These are phyloP conservation scores for Fusarium mangiferae DNA, from an alignment of 2,329 filamentous ascomycete genomes.

Conservation along the genomic window DNA sequence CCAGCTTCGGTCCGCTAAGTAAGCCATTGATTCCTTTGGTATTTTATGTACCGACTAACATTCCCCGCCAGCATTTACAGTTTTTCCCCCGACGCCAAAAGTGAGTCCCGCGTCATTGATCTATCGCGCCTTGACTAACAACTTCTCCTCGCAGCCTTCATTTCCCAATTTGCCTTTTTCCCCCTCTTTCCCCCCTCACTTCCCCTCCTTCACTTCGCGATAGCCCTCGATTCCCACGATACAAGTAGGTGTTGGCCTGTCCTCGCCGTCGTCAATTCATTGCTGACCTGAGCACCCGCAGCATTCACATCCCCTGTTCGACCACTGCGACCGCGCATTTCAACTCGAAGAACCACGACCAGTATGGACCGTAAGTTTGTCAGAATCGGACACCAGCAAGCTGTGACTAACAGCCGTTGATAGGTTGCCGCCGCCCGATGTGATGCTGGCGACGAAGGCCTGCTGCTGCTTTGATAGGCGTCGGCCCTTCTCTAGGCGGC, in stretches of 20 bases:
- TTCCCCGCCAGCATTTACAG: not conserved
- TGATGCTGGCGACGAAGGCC: fast-evolving
- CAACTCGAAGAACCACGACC: not conserved
- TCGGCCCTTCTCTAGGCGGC: not conserved
- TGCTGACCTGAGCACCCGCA: not conserved
- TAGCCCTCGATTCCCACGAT: not conserved
- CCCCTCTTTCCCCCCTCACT: not conserved
- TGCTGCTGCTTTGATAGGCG: fast-evolving
- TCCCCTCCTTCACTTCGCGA: not conserved
- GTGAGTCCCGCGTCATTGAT: not conserved
- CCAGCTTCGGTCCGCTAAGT: not conserved
- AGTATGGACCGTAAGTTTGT: not conserved
- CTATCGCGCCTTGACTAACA: not conserved
- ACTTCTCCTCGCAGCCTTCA: not conserved
- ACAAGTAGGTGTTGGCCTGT: not conserved
- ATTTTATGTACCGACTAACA: not conserved
- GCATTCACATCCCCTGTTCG: fast-evolving
- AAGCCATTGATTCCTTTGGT: not conserved
- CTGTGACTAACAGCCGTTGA: fast-evolving
- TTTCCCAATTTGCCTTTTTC: not conserved
- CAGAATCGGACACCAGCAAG: fast-evolving
- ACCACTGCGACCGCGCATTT: not conserved
- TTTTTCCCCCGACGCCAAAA: not conserved
- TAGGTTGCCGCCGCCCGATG: not conserved
- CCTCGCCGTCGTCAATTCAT: fast-evolving